A percentile compares a stretch with the other conserved stretches of the same genome.
Evolutionary conservation across 73 alveolate species (phyloP).

Genomic region (Paramecium pentaurelia): DNA sequence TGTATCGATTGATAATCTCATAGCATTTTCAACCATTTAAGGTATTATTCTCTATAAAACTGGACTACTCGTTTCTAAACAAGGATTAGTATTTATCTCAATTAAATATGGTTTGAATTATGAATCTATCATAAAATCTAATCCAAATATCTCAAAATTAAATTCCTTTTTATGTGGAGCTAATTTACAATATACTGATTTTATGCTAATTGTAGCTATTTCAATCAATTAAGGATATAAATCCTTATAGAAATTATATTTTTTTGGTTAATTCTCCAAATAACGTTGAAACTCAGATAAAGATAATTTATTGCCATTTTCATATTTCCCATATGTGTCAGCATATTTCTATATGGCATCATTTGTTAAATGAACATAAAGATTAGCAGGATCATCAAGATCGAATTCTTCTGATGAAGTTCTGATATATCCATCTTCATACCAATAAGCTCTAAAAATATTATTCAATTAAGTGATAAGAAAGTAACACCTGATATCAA

Average conservation of each 20-base stretch:
- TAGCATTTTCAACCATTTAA: conserved; percentile 67
- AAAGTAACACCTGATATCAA: conserved; percentile 85
- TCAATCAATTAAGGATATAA: conserved; percentile 57
- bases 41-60: conserved; percentile 65
- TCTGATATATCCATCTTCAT: conserved; percentile 87
- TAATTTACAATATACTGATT: conserved; percentile 66
- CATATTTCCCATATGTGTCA: conserved; percentile 83
- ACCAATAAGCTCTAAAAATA: conserved; percentile 76
- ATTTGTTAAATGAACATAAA: conserved; percentile 87
- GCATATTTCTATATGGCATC: conserved; percentile 86
- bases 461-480: conserved; percentile 74
- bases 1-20: conserved; percentile 70
- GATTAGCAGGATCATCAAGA: conserved; percentile 70
- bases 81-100: conserved; percentile 75
- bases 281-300: conserved; percentile 76
- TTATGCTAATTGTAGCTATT: conserved; percentile 60
- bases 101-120: conserved; percentile 67
- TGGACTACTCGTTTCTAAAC: conserved; percentile 69
- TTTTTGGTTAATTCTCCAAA: conserved; percentile 51
- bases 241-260: conserved; percentile 60
- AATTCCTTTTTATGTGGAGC: conserved; percentile 66
- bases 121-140: conserved; percentile 73
- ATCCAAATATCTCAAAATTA: conserved; percentile 71
- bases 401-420: conserved; percentile 81
- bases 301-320: conserved; percentile 84